Percentiles rank a stretch among this genome's conserved stretches.
These are phyloP conservation scores for Aspergillus thermomutatus DNA, from an alignment of 2,329 filamentous ascomycete species.

Conservation along the genomic window DNA sequence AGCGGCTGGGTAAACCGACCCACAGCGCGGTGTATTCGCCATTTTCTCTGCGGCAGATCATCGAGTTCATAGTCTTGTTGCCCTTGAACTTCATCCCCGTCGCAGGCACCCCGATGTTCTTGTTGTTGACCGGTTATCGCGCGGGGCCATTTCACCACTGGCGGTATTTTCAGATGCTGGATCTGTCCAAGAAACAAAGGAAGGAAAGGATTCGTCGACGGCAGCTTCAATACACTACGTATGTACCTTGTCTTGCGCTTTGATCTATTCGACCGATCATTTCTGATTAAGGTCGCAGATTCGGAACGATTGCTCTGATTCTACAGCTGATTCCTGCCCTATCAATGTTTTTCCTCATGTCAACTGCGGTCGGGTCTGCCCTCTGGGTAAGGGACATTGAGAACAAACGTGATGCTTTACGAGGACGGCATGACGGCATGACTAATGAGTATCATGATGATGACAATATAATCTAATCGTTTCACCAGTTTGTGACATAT, in stretches of 20 bases:
- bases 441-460: constrained; percentile 38
- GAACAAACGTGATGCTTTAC: constrained; percentile 43
- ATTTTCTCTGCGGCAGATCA: constrained; percentile 85
- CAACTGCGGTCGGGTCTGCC: constrained; percentile 77
- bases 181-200: constrained; percentile 68
- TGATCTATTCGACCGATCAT: background rate
- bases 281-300: constrained; percentile 43
- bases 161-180: constrained; percentile 80
- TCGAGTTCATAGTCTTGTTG: constrained; percentile 74
- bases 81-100: constrained; percentile 86
- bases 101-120: constrained; percentile 78
- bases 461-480: constrained; percentile 15
- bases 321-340: constrained; percentile 84
- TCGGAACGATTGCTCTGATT: constrained; percentile 79
- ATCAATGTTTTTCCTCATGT: constrained; percentile 92
- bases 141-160: constrained; percentile 87
- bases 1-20: constrained; percentile 78
- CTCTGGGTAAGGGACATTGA: constrained; percentile 83
- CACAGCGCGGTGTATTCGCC: constrained; percentile 75
- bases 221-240: constrained; percentile 83
- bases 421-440: constrained; percentile 18
- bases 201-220: constrained; percentile 66
- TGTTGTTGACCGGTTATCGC: constrained; percentile 81
- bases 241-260: constrained; percentile 16
- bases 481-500: background rate